phyloP scores from a whole-genome alignment of 352 stramenopile genomes.

The Phytophthora meadii region DNA sequence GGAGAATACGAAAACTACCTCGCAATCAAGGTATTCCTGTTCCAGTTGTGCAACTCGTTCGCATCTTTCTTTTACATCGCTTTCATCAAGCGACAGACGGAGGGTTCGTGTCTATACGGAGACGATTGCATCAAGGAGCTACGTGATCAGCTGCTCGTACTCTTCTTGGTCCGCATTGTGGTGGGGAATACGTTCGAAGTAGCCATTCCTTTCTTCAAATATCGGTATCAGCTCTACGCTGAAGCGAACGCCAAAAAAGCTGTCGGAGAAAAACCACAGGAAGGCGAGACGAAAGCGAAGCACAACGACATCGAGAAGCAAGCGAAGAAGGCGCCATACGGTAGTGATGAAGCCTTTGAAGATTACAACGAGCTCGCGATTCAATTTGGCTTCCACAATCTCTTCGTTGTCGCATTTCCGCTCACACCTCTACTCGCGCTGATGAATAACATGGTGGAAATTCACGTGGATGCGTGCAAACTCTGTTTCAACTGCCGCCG shows the following conservation, averaged over 20 bases:
- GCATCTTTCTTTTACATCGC: constrained; percentile 95
- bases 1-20: constrained; percentile 90
- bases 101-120: constrained; percentile 76
- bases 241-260: constrained; percentile 6
- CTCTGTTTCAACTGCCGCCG: constrained; percentile 71
- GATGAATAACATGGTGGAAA: constrained; percentile 90
- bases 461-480: constrained; percentile 82
- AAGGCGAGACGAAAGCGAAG: constrained; percentile 37
- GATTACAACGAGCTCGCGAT: constrained; percentile 92
- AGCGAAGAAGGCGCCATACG: constrained; percentile 72
- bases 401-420: constrained; percentile 94
- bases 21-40: constrained; percentile 98
- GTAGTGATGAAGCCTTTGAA: constrained; percentile 75
- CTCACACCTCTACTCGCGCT: constrained; percentile 90
- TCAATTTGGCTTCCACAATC: constrained; percentile 94
- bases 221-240: constrained; percentile 57
- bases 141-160: constrained; percentile 86
- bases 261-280: background rate
- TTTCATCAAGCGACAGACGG: constrained; percentile 57
- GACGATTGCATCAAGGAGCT: constrained; percentile 87
- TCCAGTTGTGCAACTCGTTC: constrained; percentile 97
- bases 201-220: constrained; percentile 80
- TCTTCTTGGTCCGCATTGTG: constrained; percentile 92
- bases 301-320: constrained; percentile 80
- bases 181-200: constrained; percentile 90